Evolutionary conservation across 2,329 filamentous ascomycete genomes (phyloP).

Genomic region (Epichloe sibirici): DNA sequence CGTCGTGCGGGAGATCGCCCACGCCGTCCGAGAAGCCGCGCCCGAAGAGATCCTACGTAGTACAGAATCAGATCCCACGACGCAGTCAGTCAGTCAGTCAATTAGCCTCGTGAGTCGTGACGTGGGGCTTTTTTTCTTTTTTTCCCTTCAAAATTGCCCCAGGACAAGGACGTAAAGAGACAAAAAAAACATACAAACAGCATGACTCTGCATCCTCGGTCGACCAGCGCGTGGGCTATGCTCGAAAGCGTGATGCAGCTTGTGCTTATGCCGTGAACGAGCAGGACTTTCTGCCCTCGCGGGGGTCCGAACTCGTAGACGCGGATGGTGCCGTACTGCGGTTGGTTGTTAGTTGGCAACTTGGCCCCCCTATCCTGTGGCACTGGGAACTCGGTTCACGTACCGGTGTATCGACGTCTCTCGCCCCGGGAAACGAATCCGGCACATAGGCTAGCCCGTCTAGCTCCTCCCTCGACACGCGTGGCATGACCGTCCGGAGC

Average conservation of each 20-base stretch:
- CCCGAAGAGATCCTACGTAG: constrained; percentile 49
- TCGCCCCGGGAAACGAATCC: constrained; percentile 56
- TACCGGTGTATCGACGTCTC: constrained; percentile 59
- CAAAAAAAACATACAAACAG: constrained; percentile 45
- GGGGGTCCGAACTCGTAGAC: constrained; percentile 77
- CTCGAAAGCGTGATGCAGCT: constrained; percentile 61
- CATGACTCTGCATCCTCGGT: constrained; percentile 66
- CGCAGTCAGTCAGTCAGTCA: no score
- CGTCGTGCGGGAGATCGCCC: constrained; percentile 56
- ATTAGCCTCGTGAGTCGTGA: no score
- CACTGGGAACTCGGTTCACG: constrained; percentile 10
- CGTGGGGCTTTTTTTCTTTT: no score
- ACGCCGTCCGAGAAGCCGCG: constrained; percentile 56
- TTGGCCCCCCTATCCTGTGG: neutral
- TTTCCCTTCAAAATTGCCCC: no score
- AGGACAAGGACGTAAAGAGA: neutral
- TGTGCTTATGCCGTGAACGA: constrained; percentile 77
- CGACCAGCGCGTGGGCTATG: constrained; percentile 54
- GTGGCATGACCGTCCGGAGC: constrained; percentile 27
- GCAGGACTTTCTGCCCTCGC: constrained; percentile 58
- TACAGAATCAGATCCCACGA: no score
- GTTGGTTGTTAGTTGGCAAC: neutral
- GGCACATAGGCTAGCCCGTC: constrained; percentile 44
- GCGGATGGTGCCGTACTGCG: constrained; percentile 56
- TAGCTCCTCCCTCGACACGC: constrained; percentile 23